Evolutionary conservation across 2,329 filamentous ascomycete genomes (phyloP), one percentile per base, ranked within the genome.

Genomic region (Aureobasidium mangrovei): DNA sequence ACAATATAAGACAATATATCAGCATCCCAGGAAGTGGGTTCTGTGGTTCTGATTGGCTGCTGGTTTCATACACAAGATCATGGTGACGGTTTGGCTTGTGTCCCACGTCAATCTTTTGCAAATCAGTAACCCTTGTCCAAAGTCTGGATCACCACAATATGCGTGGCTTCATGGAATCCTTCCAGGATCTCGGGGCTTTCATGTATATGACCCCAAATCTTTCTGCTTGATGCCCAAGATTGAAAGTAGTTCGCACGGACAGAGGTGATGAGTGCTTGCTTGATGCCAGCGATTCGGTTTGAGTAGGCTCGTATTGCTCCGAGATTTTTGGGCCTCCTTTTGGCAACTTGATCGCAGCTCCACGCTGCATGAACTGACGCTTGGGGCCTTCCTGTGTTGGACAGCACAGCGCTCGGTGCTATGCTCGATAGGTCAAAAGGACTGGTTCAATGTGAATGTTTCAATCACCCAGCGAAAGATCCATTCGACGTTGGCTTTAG

Each of bases 331-430:
- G 45, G 45, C 26, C 45, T 38, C 32, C 26, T 47, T 38, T 27
- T 7, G 12, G 33, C 26, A 32, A n/a, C 12, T 29, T 49, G 27
- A 10, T 32, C 18, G 8, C n/a, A 12, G 26, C 27, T 24, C 27
- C 31, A 28, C 46, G 26, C 26, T 32, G 46, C 46, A 49, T 49
- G 46, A 49, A 49, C 35, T 39, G 27, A 40, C 7, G 46, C 46
- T 40, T 24, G 27, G 26, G 7, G 35, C 32, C 32, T 36, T 40
- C 12, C 7, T 49, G 36, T 26, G 6, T 33, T 18, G 18, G 18
- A 18, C 18, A 18, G 18, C 18, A 18, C 18, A 18, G 18, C 18
- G 18, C 18, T 18, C 18, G 18, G 18, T 18, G 18, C 18, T 18
- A 18, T 18, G 18, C 18, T 18, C 18, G 18, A 18, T 18, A 18